Evolutionary conservation across 1,139 yeast species (phyloP), one percentile per base, ranked within the genome.

Genomic region (Pichia sp.): DNA sequence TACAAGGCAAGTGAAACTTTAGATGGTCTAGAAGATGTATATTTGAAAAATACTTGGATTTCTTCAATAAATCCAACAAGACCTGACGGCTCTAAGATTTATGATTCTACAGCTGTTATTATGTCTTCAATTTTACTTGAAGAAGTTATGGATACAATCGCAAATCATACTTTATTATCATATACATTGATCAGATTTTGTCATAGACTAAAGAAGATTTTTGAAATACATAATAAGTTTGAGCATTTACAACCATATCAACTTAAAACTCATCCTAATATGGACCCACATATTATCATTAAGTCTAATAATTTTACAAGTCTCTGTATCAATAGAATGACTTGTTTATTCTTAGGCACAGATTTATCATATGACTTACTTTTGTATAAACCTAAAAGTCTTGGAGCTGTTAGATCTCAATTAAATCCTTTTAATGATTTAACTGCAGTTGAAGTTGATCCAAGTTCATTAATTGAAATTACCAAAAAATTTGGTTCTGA

Each of bases 291-390:
- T 34, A 50, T 66, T 4, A 52, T 62, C 4, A 53, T 68, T n/a
- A 64, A 66, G 44, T 52, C 59, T 6, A 56, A 62, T 11, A 51
- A 53, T 35, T 50, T 68, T 21, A 53, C 59, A 34, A 50, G 68
- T 3, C 45, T 55, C 12, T 52, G 66, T 26, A 45, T 61, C 17
- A 45, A 59, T 30, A 51, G 60, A 7, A 44, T 58, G 18, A 55
- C 63, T 3, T 56, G 56, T 33, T 43, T 64, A 4, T 42, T 58
- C 4, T 46, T 57, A 15, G 59, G 62, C 33, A 53, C 55, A 4
- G 48, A 58, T 2, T 50, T 52, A 17, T 58, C 64, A 36, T 41
- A 52, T 7, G 48, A 51, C 2, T 43, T 63, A 34, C 45, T 64
- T 18, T 36, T 60, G 26, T 58, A 62, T 44, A 50, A 49, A 28